Base-by-base conservation (phyloP, 192 early-diverging fungal genomes). In the Coemansia sp. region DNA sequence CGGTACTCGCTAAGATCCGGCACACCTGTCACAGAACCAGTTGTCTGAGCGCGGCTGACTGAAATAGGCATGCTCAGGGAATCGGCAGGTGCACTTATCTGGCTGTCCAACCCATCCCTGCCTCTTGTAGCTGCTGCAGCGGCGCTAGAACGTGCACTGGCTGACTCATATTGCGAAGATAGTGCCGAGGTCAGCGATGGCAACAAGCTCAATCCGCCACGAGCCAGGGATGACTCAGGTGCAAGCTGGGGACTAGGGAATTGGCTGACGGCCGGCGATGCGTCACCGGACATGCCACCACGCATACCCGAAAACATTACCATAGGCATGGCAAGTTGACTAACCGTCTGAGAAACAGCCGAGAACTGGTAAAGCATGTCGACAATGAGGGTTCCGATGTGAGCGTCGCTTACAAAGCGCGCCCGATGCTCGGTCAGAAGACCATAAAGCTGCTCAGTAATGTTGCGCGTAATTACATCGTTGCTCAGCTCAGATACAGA, bases 331-430 rank as follows among this genome's bases (percentile, higher is more conserved):
- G 66, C 53, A 9, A 80, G 56, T 53, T 80, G 77, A 50, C 67
- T 80, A 39, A 80, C 77, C 1, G 71, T 73, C 33, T 80, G 77
- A 46, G 77, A 74, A 25, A 73, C 70, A 11, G 77, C 71, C 3
- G 77, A 80, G 34, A 80, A 80, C 55, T 73, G 71, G 24, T 80
- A 80, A 22, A 80, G 67, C 30, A 80, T 67, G 39, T 80, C 77
- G 27, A 80, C 56, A 27, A 80, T 80, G 33, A 80, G 61, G 21
- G 70, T 54, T 9, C 77, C 71, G 11, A 71, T 48, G 24, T 67
- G 69, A 15, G 71, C 60, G 46, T 80, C 77, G 43, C 57, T 40
- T 9, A 72, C 55, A 55, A 70, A 73, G 23, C 71, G 63, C 45
- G 77, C 70, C 7, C 71, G 67, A 50, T 80, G 77, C 50, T 80